These are phyloP conservation scores for Licmophora abbreviata DNA, from an alignment of 108 stramenopile genomes.

Conservation along the genomic window DNA sequence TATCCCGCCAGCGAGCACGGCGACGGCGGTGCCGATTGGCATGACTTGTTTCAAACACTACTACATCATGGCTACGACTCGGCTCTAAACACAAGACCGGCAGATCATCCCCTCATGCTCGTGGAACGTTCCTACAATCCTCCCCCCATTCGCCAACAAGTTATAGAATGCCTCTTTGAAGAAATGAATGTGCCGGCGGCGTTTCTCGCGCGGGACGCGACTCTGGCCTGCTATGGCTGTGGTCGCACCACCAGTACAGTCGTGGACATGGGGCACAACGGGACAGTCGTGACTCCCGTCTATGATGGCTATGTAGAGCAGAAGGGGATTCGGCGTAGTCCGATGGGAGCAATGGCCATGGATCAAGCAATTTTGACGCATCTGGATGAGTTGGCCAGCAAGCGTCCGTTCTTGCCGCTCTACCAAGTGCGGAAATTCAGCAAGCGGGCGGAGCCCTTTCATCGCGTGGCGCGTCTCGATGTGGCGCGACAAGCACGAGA, in stretches of 20 bases:
- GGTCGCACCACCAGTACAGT: constrained; percentile 79
- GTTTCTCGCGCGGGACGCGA: constrained; percentile 82
- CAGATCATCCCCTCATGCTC: constrained; percentile 54
- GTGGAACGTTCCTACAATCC: constrained; percentile 77
- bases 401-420: constrained; percentile 46
- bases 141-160: constrained; percentile 67
- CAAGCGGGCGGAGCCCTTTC: constrained; percentile 33
- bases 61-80: constrained; percentile 39
- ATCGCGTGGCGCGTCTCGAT: constrained; percentile 42
- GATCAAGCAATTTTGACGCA: constrained; percentile 45
- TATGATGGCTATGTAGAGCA: constrained; percentile 81
- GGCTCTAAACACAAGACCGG: constrained; percentile 14
- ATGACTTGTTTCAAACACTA: constrained; percentile 29
- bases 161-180: constrained; percentile 66
- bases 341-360: constrained; percentile 46
- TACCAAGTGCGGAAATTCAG: constrained; percentile 51
- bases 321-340: constrained; percentile 54
- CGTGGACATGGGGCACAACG: constrained; percentile 65
- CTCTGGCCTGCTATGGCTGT: constrained; percentile 73
- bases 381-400: constrained; percentile 23
- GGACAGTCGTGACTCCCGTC: constrained; percentile 78
- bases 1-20: constrained; percentile 3
- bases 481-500: constrained; percentile 65
- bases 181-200: constrained; percentile 75
- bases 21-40: constrained; percentile 29